phyloP scores from a whole-genome alignment of 2,329 filamentous ascomycete species.

The Colletotrichum godetiae region DNA sequence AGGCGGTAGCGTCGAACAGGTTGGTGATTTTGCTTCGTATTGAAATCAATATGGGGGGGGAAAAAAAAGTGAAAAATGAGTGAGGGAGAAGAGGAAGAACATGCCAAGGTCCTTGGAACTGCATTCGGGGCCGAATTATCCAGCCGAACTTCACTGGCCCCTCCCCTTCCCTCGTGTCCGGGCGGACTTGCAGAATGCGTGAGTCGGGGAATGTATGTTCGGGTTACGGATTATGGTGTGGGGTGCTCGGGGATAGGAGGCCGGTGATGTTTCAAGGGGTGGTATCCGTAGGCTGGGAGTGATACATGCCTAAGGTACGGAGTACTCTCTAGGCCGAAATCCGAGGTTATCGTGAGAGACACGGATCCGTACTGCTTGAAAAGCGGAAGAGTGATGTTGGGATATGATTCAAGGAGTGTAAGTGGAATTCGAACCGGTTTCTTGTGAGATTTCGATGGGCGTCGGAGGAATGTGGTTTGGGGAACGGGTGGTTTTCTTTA shows the following conservation, averaged over 20 bases:
- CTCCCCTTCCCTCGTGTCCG: background rate
- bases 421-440: background rate
- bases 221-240: too few relatives aligned
- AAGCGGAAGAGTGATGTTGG: background rate
- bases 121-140: background rate
- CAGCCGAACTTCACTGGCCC: background rate
- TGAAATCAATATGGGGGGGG: too few relatives aligned
- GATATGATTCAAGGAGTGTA: background rate
- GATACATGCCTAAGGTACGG: too few relatives aligned
- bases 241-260: background rate
- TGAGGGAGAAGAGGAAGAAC: background rate
- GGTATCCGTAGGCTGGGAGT: too few relatives aligned
- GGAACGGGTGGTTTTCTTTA: background rate
- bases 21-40: too few relatives aligned
- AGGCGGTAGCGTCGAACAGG: too few relatives aligned
- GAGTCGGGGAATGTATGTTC: background rate
- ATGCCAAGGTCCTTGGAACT: background rate
- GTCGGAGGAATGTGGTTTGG: background rate
- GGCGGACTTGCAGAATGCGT: background rate
- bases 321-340: background rate
- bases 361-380: too few relatives aligned
- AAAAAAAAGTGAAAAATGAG: too few relatives aligned
- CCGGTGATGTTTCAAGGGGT: background rate
- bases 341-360: background rate
- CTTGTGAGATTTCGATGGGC: background rate